Conservation (phyloP, 805 yeast species). For the Schizosaccharomyces japonicus region DNA sequence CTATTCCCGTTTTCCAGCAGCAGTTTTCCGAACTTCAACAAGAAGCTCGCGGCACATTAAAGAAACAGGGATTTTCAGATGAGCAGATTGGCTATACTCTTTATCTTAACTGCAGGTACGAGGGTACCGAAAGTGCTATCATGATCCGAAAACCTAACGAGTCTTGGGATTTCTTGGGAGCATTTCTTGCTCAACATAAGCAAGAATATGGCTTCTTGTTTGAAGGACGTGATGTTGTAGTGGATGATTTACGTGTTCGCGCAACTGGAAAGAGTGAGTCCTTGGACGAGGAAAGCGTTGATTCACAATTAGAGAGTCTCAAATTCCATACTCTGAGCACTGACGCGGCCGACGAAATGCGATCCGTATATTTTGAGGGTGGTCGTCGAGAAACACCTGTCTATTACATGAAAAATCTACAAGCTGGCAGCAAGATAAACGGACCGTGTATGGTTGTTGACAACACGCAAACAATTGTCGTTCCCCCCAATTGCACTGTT, state of each 20-base stretch:
- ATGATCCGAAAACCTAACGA: conserved; percentile 27
- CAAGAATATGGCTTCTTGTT: conserved; percentile 48
- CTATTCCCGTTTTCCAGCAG: conserved; percentile 18
- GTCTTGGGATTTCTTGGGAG: conserved; percentile 19
- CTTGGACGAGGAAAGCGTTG: conserved; percentile 16
- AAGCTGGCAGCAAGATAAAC: conserved; percentile 26
- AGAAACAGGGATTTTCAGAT: conserved; percentile 29
- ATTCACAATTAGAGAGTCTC: conserved; percentile 6
- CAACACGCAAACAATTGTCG: conserved; percentile 55
- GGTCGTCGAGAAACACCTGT: conserved; percentile 29
- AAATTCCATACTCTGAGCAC: conserved; percentile 4
- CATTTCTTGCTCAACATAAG: conserved; percentile 32
- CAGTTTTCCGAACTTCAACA: conserved; percentile 25
- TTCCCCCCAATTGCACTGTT: conserved; percentile 39
- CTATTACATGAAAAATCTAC: conserved; percentile 29
- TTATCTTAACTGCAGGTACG: conserved; percentile 54
- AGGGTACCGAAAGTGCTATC: conserved; percentile 72
- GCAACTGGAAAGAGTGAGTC: conserved; percentile 39
- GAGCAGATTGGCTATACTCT: conserved; percentile 31
- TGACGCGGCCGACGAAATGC: conserved; percentile 15
- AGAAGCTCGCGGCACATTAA: conserved; percentile 22
- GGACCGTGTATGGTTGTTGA: conserved; percentile 69
- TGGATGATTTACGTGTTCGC: conserved; percentile 53
- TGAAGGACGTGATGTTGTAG: conserved; percentile 31
- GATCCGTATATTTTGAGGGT: conserved; percentile 33